Percentiles rank a stretch among this genome's conserved stretches.
phyloP scores from a whole-genome alignment of 164 flowering plant genomes.

The Berberis vulgaris region DNA sequence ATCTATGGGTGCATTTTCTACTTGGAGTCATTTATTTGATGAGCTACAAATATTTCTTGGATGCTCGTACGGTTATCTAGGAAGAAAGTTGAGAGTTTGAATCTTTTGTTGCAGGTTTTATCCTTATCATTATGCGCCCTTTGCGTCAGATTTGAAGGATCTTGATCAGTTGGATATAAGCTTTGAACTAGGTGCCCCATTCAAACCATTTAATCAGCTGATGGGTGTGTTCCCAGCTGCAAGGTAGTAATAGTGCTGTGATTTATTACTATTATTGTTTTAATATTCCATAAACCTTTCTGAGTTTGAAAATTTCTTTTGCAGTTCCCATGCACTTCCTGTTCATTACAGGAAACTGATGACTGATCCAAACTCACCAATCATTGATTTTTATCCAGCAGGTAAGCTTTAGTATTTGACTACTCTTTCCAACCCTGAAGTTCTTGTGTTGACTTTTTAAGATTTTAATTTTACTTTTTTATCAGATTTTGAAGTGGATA shows the following conservation, averaged over 20 bases:
- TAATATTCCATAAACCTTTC: not conserved
- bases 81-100: not conserved
- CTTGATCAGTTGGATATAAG: constrained; percentile 58
- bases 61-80: too few species aligned
- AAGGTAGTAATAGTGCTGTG: constrained; percentile 39
- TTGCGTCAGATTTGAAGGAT: constrained; percentile 93
- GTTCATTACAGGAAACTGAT: constrained; percentile 66
- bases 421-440: too few species aligned
- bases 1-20: too few species aligned
- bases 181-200: constrained; percentile 83
- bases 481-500: constrained; percentile 96
- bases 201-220: constrained; percentile 90
- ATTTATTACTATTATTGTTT: constrained; percentile 3
- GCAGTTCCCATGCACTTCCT: constrained; percentile 96
- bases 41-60: not conserved
- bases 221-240: constrained; percentile 98
- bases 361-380: constrained; percentile 87
- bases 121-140: constrained; percentile 98
- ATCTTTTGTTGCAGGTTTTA: constrained; percentile 56
- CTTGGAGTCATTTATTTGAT: too few species aligned
- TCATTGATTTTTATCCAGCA: constrained; percentile 86
- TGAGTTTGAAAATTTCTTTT: constrained; percentile 11
- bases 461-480: constrained; percentile 2
- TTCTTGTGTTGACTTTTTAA: not conserved
- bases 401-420: constrained; percentile 35